phyloP scores from a whole-genome alignment of 208 protist species.

The Leishmania arabica region DNA sequence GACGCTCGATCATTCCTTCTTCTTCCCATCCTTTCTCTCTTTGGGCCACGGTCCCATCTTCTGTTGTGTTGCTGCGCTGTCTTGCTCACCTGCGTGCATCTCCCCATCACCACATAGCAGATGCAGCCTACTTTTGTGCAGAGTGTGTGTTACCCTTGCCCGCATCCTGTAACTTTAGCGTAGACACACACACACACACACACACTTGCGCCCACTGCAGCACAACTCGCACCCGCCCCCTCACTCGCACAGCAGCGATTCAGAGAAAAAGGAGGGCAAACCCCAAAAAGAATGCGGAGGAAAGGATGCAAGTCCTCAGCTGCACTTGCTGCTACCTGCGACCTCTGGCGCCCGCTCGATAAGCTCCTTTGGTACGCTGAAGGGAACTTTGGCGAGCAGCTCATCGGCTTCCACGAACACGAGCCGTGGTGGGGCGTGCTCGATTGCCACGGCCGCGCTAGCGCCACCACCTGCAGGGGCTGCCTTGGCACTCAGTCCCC shows the following conservation, averaged over 20 bases:
- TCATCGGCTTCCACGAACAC: conserved; percentile 79
- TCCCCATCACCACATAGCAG: not conserved
- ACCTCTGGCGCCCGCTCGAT: conserved; percentile 26
- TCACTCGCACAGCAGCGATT: not conserved
- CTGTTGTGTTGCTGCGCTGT: not conserved
- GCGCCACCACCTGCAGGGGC: not conserved
- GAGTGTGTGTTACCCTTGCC: not conserved
- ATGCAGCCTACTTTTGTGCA: not conserved
- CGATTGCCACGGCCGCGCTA: not conserved
- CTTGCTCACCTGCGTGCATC: not conserved
- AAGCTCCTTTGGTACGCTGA: conserved; percentile 76
- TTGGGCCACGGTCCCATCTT: not conserved
- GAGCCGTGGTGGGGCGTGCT: conserved; percentile 18
- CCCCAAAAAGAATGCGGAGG: not conserved
- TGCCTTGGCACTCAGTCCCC: not conserved
- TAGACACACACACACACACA: not conserved
- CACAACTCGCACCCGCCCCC: not conserved
- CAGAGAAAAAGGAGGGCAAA: not conserved
- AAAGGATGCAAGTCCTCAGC: not conserved
- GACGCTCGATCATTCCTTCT: not conserved
- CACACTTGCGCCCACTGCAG: not conserved
- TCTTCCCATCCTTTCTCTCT: not conserved
- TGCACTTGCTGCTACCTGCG: not conserved
- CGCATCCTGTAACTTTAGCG: not conserved
- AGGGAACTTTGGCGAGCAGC: conserved; percentile 70